phyloP scores from a whole-genome alignment of 257 asterid genomes.

The Cynanchum wilfordii region DNA sequence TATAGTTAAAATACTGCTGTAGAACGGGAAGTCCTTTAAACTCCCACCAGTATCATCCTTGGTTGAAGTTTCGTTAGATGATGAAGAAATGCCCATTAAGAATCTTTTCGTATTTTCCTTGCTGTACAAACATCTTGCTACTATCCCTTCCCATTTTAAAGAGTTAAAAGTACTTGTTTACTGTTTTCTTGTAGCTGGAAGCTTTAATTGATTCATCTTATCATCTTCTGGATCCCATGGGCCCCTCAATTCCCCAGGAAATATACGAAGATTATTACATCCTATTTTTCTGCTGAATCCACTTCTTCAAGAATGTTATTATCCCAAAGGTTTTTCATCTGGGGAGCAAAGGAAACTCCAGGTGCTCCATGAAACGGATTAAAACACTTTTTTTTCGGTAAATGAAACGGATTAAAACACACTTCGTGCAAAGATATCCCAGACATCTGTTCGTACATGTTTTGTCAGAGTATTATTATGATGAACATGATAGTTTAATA shows the following conservation, averaged over 20 bases:
- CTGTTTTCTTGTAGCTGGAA: neutral
- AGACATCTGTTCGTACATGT: too few relatives aligned
- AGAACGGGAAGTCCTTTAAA: neutral
- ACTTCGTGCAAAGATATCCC: too few relatives aligned
- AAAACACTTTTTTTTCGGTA: too few relatives aligned
- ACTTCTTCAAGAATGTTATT: too few relatives aligned
- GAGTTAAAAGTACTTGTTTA: slow-evolving; percentile 16
- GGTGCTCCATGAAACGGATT: too few relatives aligned
- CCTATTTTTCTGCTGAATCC: too few relatives aligned
- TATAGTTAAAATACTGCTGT: neutral
- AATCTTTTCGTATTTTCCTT: neutral
- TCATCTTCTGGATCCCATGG: neutral
- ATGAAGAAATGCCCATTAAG: neutral
- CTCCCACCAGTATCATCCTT: slow-evolving; percentile 1
- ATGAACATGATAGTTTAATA: too few relatives aligned
- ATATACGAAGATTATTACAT: neutral
- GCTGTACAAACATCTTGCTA: slow-evolving; percentile 24
- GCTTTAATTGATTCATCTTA: neutral
- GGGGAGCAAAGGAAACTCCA: too few relatives aligned
- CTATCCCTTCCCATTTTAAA: slow-evolving; percentile 25
- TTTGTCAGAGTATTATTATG: too few relatives aligned
- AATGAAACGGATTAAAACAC: too few relatives aligned
- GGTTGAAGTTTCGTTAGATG: slow-evolving; percentile 18
- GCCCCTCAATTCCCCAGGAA: neutral
- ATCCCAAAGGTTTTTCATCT: too few relatives aligned